Percentiles rank a stretch among this genome's conserved stretches.
Evolutionary conservation across 352 stramenopile genomes (phyloP).

Genomic region (Aphanomyces invadans): DNA sequence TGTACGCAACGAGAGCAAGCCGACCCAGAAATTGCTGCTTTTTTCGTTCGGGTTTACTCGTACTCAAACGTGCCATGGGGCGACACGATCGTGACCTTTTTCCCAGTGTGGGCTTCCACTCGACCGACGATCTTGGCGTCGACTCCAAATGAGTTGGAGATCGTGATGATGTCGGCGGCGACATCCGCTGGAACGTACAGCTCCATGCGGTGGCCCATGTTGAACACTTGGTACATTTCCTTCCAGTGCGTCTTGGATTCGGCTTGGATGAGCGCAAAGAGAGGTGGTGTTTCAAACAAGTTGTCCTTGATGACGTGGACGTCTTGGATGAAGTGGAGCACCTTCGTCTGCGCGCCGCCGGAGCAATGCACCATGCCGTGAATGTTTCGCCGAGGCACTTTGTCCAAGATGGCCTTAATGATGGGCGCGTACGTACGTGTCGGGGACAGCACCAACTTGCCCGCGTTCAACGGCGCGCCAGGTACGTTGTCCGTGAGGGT

Average conservation of each 20-base stretch:
- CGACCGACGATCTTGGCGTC: slow-evolving; percentile 28
- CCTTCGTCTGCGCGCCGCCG: slow-evolving; percentile 34
- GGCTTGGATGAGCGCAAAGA: slow-evolving; percentile 31
- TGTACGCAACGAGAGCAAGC: too few relatives aligned
- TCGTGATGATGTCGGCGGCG: slow-evolving; percentile 27
- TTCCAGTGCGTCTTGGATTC: slow-evolving; percentile 28
- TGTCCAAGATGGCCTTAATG: slow-evolving; percentile 29
- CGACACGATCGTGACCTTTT: slow-evolving; percentile 26
- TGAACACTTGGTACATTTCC: slow-evolving; percentile 39
- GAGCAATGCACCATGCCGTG: slow-evolving; percentile 33
- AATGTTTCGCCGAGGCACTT: slow-evolving; percentile 24
- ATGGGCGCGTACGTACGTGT: slow-evolving; percentile 36
- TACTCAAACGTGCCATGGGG: slow-evolving; percentile 28
- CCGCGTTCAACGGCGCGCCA: slow-evolving; percentile 25
- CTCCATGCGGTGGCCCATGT: slow-evolving; percentile 37
- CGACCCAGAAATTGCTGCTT: too few relatives aligned
- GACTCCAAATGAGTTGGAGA: slow-evolving; percentile 28
- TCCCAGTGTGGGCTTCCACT: slow-evolving; percentile 23
- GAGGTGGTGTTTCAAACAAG: slow-evolving; percentile 29
- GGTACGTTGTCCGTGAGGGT: slow-evolving; percentile 25
- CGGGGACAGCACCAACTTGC: slow-evolving; percentile 34
- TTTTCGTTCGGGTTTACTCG: too few relatives aligned
- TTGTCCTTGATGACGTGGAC: slow-evolving; percentile 35
- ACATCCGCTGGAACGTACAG: slow-evolving; percentile 28
- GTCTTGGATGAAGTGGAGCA: slow-evolving; percentile 30